Percentiles rank a stretch among this genome's conserved stretches.
Evolutionary conservation across 805 yeast species (phyloP).

Genomic region (Komagataella pseudopastoris): DNA sequence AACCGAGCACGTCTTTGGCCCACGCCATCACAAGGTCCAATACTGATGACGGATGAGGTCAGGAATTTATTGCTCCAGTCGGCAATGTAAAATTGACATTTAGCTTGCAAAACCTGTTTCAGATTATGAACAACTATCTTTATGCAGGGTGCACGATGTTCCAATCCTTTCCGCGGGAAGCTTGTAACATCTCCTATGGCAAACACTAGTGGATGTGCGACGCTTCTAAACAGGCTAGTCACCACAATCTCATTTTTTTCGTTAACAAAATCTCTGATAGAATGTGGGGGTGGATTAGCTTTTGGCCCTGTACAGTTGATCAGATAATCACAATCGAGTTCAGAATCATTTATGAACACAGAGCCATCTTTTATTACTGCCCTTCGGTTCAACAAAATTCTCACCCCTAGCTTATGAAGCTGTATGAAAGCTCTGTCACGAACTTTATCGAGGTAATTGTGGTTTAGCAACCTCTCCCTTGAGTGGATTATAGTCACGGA

Average conservation of each 20-base stretch:
- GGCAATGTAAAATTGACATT: not conserved
- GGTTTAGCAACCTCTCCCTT: conserved; percentile 4
- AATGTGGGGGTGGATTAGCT: not conserved
- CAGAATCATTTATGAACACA: not conserved
- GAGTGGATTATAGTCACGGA: conserved; percentile 14
- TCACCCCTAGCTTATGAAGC: conserved; percentile 6
- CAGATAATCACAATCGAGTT: not conserved
- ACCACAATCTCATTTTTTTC: not conserved
- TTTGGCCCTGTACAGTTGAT: not conserved
- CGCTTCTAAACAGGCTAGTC: not conserved
- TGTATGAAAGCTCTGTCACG: conserved; percentile 1
- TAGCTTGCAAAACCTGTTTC: not conserved
- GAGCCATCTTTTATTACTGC: conserved; percentile 2
- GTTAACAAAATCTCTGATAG: not conserved
- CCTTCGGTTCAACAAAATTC: conserved; percentile 5
- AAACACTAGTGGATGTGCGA: not conserved
- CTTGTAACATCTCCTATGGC: conserved; percentile 2
- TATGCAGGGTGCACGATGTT: not conserved
- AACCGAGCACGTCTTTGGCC: not conserved
- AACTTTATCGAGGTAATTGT: conserved; percentile 1
- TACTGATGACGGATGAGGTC: not conserved
- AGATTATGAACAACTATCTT: not conserved
- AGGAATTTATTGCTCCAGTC: not conserved
- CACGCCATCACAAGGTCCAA: not conserved
- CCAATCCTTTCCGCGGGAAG: conserved; percentile 1